phyloP scores from a whole-genome alignment of 306 rosid species.

The Aeschynomene evenia region DNA sequence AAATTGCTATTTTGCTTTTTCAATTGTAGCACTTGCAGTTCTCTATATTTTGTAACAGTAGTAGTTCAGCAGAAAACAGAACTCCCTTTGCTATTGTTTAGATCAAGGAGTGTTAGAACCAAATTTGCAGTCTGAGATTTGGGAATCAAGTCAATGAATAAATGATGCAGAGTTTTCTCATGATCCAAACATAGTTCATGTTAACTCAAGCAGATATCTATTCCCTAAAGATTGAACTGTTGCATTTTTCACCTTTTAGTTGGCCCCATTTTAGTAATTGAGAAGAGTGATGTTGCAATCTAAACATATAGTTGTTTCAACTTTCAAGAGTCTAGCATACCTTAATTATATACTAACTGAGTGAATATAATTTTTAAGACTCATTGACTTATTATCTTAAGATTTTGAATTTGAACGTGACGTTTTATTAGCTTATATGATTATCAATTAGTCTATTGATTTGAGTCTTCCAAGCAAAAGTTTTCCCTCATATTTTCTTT shows the following conservation, averaged over 20 bases:
- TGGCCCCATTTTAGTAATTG: neutral
- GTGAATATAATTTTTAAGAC: too few relatives aligned
- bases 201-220: neutral
- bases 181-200: neutral
- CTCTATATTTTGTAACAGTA: neutral
- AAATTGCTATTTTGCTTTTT: neutral
- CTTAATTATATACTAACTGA: too few relatives aligned
- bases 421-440: too few relatives aligned
- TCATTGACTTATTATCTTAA: too few relatives aligned
- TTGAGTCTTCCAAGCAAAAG: too few relatives aligned
- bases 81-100: neutral
- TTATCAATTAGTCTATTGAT: too few relatives aligned
- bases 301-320: too few relatives aligned
- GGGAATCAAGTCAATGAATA: neutral
- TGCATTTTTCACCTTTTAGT: neutral
- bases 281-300: too few relatives aligned
- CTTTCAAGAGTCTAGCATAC: too few relatives aligned
- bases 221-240: neutral
- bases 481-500: too few relatives aligned
- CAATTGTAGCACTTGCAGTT: neutral
- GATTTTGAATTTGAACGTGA: too few relatives aligned
- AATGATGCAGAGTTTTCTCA: neutral
- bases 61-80: neutral
- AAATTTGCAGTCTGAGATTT: neutral
- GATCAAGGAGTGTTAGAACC: neutral